Base-by-base conservation (phyloP, 1,284 basidiomycete genomes). In the Boletus subluridellus region DNA sequence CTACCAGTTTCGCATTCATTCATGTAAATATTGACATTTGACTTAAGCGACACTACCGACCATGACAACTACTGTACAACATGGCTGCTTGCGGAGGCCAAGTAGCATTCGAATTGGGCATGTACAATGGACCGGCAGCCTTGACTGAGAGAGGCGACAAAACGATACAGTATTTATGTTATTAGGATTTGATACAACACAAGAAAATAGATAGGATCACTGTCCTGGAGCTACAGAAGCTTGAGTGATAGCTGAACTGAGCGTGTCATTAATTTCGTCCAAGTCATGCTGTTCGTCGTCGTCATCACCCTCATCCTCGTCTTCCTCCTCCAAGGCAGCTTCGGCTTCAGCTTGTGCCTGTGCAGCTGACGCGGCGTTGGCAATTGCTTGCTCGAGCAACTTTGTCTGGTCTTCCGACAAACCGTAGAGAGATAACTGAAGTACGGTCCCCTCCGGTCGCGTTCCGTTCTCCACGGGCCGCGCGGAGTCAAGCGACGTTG, bases 281-380 rank as follows among this genome's bases (percentile, higher is more conserved):
- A 54, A 15, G 52, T 74, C 78, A 24, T 78, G 52, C 1, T 52
- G 76, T 38, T 76, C 77, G 11, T 77, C 76, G 9, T 75, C 76
- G 8, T 75, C 76, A 15, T 70, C 70, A 1, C 74, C 75, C 0
- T 72, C 70, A 1, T 73, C 72, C 0, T 86, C 83, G 46, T 82
- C 83, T 58, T 84, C 81, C 63, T 86, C 85, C 67, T 89, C 87
- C 58, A 85, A 65, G 0, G 84, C 85, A 7, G 86, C 86, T 63
- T 89, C 86, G 0, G 85, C 87, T 63, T 89, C 87, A 0, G 86
- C 87, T 62, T 87, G 86, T 12, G 85, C 84, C 63, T 87, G 87
- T 2, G 87, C 87, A 37, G 84, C 85, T 32, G 81, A 80, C 11
- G 87, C 84, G 2, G 87, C 87, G 65, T 79, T 86, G 26, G 84